A percentile compares a stretch with the other conserved stretches of the same genome.
Evolutionary conservation across 2,329 filamentous ascomycete genomes (phyloP).

Genomic region (Lojkania enalia): DNA sequence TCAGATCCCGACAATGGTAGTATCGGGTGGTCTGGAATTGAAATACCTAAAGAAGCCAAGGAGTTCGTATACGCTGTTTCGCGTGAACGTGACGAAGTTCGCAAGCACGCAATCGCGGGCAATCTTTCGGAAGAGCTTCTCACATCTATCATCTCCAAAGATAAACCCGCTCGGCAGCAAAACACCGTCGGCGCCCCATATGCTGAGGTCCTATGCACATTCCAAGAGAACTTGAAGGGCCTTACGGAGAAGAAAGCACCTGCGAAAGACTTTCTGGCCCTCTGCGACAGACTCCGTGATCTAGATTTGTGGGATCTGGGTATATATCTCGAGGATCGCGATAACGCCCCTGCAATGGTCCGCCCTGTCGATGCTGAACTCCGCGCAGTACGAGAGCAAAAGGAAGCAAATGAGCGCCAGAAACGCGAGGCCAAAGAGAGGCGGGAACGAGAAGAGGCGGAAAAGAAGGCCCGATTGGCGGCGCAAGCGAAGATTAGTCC

Average conservation of each 20-base stretch:
- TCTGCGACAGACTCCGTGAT: constrained; percentile 76
- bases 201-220: constrained; percentile 53
- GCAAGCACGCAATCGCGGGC: constrained; percentile 58
- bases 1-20: constrained; percentile 49
- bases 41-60: constrained; percentile 62
- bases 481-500: constrained; percentile 62
- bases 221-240: constrained; percentile 64
- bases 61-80: constrained; percentile 64
- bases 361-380: constrained; percentile 65
- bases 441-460: constrained; percentile 62
- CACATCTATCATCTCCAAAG: constrained; percentile 45
- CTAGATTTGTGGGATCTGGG: constrained; percentile 78
- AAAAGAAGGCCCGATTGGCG: constrained; percentile 57
- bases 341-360: constrained; percentile 73
- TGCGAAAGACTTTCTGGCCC: constrained; percentile 71
- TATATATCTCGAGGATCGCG: constrained; percentile 85
- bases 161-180: constrained; percentile 33
- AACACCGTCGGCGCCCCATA: constrained; percentile 47
- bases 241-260: constrained; percentile 54
- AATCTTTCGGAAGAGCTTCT: constrained; percentile 31
- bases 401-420: constrained; percentile 52
- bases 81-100: constrained; percentile 60
- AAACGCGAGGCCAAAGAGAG: constrained; percentile 51
- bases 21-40: constrained; percentile 68
- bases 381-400: constrained; percentile 56